phyloP scores from a whole-genome alignment of 75 land plant genomes.

The Cryptomeria japonica region DNA sequence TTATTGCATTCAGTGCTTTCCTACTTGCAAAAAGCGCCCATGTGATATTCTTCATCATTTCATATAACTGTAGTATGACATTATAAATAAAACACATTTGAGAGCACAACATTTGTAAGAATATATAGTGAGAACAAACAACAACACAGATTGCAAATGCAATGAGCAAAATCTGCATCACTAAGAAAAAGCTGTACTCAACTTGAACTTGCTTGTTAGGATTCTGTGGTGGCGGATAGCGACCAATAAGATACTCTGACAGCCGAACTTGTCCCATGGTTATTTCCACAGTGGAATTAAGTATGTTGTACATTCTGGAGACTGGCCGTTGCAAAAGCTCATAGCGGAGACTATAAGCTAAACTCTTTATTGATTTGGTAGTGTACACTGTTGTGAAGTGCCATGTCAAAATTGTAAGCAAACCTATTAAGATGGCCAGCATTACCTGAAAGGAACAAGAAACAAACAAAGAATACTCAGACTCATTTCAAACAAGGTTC shows the following conservation, averaged over 20 bases:
- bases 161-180: conserved; percentile 2
- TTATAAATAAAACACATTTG: conserved; percentile 2
- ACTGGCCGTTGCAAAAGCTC: conserved; percentile 81
- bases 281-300: conserved; percentile 71
- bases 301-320: conserved; percentile 69
- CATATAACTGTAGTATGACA: conserved; percentile 48
- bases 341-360: conserved; percentile 69
- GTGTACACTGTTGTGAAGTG: conserved; percentile 75
- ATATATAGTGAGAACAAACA: neutral
- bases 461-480: conserved; percentile 3
- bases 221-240: conserved; percentile 30
- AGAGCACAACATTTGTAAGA: neutral
- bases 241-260: conserved; percentile 59
- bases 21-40: conserved; percentile 81
- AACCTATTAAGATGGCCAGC: conserved; percentile 78
- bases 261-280: conserved; percentile 71
- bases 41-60: conserved; percentile 66
- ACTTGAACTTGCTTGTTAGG: conserved; percentile 6
- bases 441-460: conserved; percentile 48
- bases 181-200: conserved; percentile 5
- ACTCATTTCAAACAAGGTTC: neutral
- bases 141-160: neutral
- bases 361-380: conserved; percentile 59
- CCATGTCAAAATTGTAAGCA: conserved; percentile 83
- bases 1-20: conserved; percentile 72